Base-by-base conservation (phyloP, 73 alveolate species). In the Breviolum minutum region DNA sequence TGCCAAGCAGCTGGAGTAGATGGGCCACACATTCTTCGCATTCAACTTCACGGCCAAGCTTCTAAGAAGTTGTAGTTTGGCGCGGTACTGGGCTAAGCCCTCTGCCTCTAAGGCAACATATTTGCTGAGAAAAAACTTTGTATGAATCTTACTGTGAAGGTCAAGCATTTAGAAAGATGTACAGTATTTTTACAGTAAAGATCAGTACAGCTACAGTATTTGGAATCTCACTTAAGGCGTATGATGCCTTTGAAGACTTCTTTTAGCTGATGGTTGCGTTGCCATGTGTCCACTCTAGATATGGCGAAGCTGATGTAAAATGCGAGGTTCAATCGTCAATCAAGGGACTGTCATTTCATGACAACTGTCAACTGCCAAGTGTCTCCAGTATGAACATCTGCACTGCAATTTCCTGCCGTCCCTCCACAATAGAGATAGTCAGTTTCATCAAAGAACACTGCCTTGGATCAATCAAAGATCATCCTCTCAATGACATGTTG, bases 381-480 rank as follows among this genome's bases (percentile, higher is more conserved):
- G 29, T 62, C 94, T 61, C 94, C 94, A 8, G 80, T 86, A 27
- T 86, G 94, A 63, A 86, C 94, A 61, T 86, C 94, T 26, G 80
- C 79, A 16, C 94, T 86, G 94, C 94, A 86, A 63, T 86, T 86
- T 26, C 94, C 94, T 5, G 94, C 94, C 12, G 94, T n/a, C 22
- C 63, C 94, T n/a, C 94, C 94, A 24, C 94, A 86, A 63, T 86
- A 86, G 81, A 86, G 94, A 16, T 63, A 86, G 70, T 86, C 94
- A 12, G 94, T 86, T 63, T 86, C 94, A 86, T 86, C 94, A 86
- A 86, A 86, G 79, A 86, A 86, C 30, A 86, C 94, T 3, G 94
- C 94, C 94, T 86, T 17, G 30, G 77, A 9, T 40, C 54, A 40
- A 40, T 40, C 54, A 40, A 40, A 40, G 54, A 40, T 40, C 54